A percentile compares a stretch with the other conserved stretches of the same genome.
phyloP scores from a whole-genome alignment of 2,329 filamentous ascomycete genomes.

The Nemania sp. region DNA sequence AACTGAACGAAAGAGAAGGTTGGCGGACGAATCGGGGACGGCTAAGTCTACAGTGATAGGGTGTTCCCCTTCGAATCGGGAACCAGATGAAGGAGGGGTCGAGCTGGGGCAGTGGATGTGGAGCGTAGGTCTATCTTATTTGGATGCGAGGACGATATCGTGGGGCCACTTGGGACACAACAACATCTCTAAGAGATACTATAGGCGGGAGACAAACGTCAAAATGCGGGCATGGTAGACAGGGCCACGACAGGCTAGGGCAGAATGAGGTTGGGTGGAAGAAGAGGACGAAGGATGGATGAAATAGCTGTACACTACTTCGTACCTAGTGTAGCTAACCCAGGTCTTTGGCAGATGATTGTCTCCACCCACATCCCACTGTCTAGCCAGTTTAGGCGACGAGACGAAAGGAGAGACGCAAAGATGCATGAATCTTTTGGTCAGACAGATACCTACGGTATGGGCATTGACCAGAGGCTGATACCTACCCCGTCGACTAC shows the following conservation, averaged over 20 bases:
- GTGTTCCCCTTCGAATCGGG: slow-evolving; percentile 32
- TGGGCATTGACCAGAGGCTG: slow-evolving; percentile 7
- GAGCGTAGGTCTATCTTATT: slow-evolving; percentile 41
- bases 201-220: slow-evolving; percentile 42
- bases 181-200: slow-evolving; percentile 29
- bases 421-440: slow-evolving; percentile 11
- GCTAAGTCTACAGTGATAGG: slow-evolving; percentile 34
- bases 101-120: slow-evolving; percentile 39
- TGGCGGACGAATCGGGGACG: slow-evolving; percentile 36
- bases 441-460: slow-evolving; percentile 19
- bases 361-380: slow-evolving; percentile 27
- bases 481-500: slow-evolving; percentile 19
- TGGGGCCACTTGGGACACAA: slow-evolving; percentile 38
- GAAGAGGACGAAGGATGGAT: slow-evolving; percentile 34
- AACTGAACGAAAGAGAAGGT: slow-evolving; percentile 22
- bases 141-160: slow-evolving; percentile 40
- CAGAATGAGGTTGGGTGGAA: slow-evolving; percentile 36
- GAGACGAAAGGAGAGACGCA: slow-evolving; percentile 15
- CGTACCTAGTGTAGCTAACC: not conserved
- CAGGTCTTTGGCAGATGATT: slow-evolving; percentile 16
- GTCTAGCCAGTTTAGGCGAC: slow-evolving; percentile 28
- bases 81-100: slow-evolving; percentile 40
- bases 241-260: slow-evolving; percentile 30
- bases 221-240: slow-evolving; percentile 32
- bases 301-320: too few relatives aligned